These are phyloP conservation scores for Stephanodiscus minutulus DNA, from an alignment of 108 stramenopile species.

Conservation along the genomic window DNA sequence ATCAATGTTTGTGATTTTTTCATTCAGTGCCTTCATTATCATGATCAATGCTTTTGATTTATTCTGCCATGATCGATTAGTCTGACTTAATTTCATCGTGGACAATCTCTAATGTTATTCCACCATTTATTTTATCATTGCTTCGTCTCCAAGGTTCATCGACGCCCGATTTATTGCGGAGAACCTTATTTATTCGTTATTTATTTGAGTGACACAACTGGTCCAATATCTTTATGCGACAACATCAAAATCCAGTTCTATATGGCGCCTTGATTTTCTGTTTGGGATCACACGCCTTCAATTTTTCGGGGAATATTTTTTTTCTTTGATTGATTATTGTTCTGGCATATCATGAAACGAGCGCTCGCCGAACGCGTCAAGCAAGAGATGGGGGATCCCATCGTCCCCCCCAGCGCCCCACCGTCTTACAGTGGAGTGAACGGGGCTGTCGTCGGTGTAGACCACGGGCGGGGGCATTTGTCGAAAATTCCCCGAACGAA, in stretches of 20 bases:
- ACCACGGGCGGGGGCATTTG: background rate
- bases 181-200: too few species aligned
- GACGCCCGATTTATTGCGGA: too few species aligned
- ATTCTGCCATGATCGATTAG: too few species aligned
- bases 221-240: background rate
- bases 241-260: background rate
- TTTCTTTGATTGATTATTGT: background rate
- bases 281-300: background rate
- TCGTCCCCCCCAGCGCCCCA: slow-evolving; percentile 9
- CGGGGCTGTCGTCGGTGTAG: background rate
- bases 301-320: background rate
- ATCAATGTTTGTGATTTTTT: too few species aligned
- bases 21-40: too few species aligned
- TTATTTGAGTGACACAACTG: background rate
- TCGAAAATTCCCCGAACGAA: slow-evolving; percentile 12
- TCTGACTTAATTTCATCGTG: too few species aligned
- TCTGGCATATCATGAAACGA: slow-evolving; percentile 68
- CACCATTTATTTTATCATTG: too few species aligned
- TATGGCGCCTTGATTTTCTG: background rate
- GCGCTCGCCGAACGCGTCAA: slow-evolving; percentile 87
- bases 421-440: slow-evolving; percentile 16
- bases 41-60: too few species aligned
- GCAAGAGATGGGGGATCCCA: slow-evolving; percentile 46
- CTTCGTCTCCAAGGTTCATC: too few species aligned
- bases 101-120: too few species aligned